These are phyloP conservation scores for Phaffia rhodozyma DNA, from an alignment of 1,284 basidiomycete species.

Conservation along the genomic window DNA sequence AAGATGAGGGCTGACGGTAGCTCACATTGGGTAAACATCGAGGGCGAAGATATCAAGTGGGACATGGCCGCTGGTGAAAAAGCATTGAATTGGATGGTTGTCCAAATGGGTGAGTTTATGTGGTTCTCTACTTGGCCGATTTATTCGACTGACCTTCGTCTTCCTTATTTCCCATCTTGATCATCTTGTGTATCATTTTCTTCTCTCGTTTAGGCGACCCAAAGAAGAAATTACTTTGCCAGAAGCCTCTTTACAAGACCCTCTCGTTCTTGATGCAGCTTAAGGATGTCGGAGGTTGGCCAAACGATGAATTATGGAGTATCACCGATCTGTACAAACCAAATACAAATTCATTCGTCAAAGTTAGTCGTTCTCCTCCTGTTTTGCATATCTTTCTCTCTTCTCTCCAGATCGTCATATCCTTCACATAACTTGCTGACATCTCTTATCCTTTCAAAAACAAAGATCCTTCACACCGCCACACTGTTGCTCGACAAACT, in stretches of 20 bases:
- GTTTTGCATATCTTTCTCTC: neutral
- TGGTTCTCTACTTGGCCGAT: neutral
- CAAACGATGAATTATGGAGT: conserved; percentile 10
- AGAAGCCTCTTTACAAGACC: conserved; percentile 5
- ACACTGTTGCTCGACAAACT: conserved; percentile 29
- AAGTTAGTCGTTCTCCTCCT: conserved; percentile 2
- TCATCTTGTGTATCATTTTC: too few species aligned
- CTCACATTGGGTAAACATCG: neutral
- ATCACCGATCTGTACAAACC: conserved; percentile 6
- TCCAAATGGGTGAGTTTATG: neutral
- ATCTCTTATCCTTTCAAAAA: too few species aligned
- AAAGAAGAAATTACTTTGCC: neutral
- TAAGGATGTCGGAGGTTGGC: conserved; percentile 8
- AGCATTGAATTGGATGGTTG: neutral
- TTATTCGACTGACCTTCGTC: neutral
- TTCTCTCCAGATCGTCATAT: neutral
- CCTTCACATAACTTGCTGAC: too few species aligned
- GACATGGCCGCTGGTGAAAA: conserved; percentile 2
- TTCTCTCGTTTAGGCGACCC: neutral
- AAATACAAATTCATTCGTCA: conserved; percentile 17
- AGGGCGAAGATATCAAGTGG: conserved; percentile 15
- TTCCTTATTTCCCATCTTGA: too few species aligned
- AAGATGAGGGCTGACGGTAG: neutral
- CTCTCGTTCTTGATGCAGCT: conserved; percentile 1
- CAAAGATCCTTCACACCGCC: conserved; percentile 12